Conservation (phyloP, 208 protist genomes). For the Wallacemonas sp. region DNA sequence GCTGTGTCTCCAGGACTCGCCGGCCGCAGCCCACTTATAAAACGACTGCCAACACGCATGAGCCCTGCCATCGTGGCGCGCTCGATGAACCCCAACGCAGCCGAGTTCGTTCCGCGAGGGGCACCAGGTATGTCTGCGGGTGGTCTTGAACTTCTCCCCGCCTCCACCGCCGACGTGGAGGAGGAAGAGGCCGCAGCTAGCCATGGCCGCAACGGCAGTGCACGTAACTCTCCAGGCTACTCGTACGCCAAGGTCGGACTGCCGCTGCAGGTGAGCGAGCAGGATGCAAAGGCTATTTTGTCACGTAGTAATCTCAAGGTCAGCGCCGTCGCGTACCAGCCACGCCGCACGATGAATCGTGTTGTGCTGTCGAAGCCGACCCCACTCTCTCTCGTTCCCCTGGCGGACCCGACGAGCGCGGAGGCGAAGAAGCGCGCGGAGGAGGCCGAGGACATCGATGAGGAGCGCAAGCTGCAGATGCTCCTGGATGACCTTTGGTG, state of each 20-base stretch:
- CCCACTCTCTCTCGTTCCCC: constrained; percentile 51
- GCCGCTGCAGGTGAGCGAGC: constrained; percentile 20
- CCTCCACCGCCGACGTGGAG: constrained; percentile 70
- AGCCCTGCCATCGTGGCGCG: constrained; percentile 51
- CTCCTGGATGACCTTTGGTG: constrained; percentile 77
- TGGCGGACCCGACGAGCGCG: constrained; percentile 36
- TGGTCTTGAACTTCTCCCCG: constrained; percentile 54
- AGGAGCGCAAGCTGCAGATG: constrained; percentile 45
- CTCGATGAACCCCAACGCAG: constrained; percentile 77
- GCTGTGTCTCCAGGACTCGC: constrained; percentile 12
- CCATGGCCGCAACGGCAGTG: constrained; percentile 11
- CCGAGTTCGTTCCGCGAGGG: constrained; percentile 59
- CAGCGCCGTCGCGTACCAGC: constrained; percentile 53
- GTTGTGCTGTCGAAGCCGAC: constrained; percentile 58
- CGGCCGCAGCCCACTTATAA: constrained; percentile 30
- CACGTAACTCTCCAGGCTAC: constrained; percentile 10
- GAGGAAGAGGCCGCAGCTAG: constrained; percentile 15
- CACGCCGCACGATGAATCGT: constrained; percentile 66
- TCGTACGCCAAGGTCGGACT: constrained; percentile 21
- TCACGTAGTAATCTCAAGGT: constrained; percentile 48
- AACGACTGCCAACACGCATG: constrained; percentile 66
- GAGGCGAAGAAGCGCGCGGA: constrained; percentile 8
- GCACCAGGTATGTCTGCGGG: constrained; percentile 17
- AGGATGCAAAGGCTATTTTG: constrained; percentile 15
- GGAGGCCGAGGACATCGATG: constrained; percentile 3